A percentile compares a stretch with the other conserved stretches of the same genome.
Conservation (phyloP, 495 filamentous ascomycete species). For the Entonaema liquescens region DNA sequence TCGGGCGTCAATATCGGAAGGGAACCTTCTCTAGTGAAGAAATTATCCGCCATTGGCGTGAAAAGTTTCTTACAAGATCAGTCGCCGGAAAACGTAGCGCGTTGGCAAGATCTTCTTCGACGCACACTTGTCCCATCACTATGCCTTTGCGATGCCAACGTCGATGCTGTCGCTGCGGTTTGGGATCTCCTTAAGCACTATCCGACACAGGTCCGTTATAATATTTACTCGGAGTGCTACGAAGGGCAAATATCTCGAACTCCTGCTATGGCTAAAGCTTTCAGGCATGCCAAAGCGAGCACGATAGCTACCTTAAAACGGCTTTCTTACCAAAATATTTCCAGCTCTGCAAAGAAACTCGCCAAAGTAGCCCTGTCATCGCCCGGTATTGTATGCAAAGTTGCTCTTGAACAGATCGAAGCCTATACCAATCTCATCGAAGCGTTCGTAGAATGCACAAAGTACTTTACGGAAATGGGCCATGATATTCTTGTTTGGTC, state of each 20-base stretch:
- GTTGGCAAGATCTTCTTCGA: conserved; percentile 84
- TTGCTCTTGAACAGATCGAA: conserved; percentile 87
- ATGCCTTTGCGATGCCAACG: conserved; percentile 82
- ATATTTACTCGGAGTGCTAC: conserved; percentile 93
- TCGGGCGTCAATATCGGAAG: conserved; percentile 88
- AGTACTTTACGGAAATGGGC: conserved; percentile 89
- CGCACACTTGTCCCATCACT: conserved; percentile 84
- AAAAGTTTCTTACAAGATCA: conserved; percentile 74
- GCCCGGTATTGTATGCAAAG: conserved; percentile 89
- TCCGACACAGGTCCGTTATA: conserved; percentile 78
- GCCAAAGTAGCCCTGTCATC: conserved; percentile 87
- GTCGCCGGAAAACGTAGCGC: conserved; percentile 70
- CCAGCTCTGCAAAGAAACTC: conserved; percentile 80
- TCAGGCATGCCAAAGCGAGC: conserved; percentile 76
- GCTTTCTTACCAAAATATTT: conserved; percentile 83
- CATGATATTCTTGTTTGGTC: conserved; percentile 94
- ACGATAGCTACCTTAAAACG: conserved; percentile 85
- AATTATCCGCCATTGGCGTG: conserved; percentile 81
- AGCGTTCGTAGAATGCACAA: conserved; percentile 88
- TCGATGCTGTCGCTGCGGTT: conserved; percentile 82
- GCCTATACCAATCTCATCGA: conserved; percentile 92
- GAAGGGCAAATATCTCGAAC: conserved; percentile 76
- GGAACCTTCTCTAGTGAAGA: conserved; percentile 78
- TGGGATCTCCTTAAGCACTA: conserved; percentile 83
- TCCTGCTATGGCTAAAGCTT: conserved; percentile 80